A percentile compares a stretch with the other conserved stretches of the same genome.
These are phyloP conservation scores for Wallacemonas sp. DNA, from an alignment of 208 protist species.

Conservation along the genomic window DNA sequence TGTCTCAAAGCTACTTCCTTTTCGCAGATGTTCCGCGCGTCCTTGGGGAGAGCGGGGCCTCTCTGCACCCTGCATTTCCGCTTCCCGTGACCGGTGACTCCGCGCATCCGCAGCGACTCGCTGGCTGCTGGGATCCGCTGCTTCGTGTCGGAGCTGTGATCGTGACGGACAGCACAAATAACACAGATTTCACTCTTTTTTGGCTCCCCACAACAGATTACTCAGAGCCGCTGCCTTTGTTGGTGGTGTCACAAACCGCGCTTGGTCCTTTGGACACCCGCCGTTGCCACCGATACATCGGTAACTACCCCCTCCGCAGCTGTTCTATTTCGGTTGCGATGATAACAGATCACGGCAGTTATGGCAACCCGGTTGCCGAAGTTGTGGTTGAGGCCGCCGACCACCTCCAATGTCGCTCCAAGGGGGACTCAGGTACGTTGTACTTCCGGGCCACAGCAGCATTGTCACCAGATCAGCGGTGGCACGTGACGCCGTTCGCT, in stretches of 20 bases:
- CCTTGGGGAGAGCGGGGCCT: background rate
- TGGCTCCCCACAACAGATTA: background rate
- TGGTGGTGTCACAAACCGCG: background rate
- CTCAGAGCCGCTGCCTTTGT: background rate
- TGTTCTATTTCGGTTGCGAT: background rate
- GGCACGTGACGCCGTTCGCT: background rate
- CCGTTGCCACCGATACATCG: background rate
- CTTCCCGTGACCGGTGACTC: background rate
- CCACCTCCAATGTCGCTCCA: background rate
- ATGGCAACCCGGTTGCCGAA: background rate
- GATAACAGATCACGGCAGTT: background rate
- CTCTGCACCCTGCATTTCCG: background rate
- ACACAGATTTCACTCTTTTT: background rate
- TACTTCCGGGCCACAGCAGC: background rate
- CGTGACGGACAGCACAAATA: background rate
- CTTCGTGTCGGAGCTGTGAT: background rate
- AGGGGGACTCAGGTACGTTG: background rate
- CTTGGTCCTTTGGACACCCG: background rate
- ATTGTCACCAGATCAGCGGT: background rate
- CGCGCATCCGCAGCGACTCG: background rate
- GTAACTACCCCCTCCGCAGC: background rate
- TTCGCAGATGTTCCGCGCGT: background rate
- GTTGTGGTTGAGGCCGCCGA: background rate
- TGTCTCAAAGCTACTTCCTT: background rate
- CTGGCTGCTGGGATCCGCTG: constrained; percentile 4